Percentiles rank a stretch among this genome's conserved stretches.
Evolutionary conservation across 176 grass and related monocot genomes (phyloP).

Genomic region (Musa itinerans): DNA sequence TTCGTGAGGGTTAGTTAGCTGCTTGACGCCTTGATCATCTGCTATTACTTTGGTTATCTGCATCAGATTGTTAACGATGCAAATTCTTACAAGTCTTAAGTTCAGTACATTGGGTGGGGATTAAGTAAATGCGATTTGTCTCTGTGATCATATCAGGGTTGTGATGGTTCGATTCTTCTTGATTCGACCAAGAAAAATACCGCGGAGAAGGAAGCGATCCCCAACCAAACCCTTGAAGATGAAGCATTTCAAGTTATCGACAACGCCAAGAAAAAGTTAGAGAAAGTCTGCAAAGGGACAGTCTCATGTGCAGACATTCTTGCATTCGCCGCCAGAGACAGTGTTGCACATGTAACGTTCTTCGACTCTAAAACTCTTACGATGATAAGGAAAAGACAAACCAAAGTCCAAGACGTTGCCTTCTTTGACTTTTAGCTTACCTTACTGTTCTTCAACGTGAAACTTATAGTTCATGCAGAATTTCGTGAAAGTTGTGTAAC

Average conservation of each 20-base stretch:
- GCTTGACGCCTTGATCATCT: no score
- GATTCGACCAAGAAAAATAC: neutral
- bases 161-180: conserved; percentile 9
- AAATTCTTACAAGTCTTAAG: no score
- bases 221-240: conserved; percentile 36
- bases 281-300: conserved; percentile 32
- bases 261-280: conserved; percentile 36
- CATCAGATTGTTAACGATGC: no score
- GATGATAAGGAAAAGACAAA: no score
- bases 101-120: no score
- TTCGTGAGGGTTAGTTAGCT: conserved; percentile 8
- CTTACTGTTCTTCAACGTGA: no score
- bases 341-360: neutral
- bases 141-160: neutral
- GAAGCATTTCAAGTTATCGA: conserved; percentile 37
- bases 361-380: no score
- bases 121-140: no score
- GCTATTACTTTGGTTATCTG: no score
- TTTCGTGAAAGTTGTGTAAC: neutral
- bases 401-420: no score
- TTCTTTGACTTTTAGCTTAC: no score
- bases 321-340: conserved; percentile 61
- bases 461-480: no score
- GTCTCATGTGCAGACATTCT: conserved; percentile 64
- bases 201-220: conserved; percentile 26